Conservation (phyloP, 345 rosid species). For the Theobroma cacao region DNA sequence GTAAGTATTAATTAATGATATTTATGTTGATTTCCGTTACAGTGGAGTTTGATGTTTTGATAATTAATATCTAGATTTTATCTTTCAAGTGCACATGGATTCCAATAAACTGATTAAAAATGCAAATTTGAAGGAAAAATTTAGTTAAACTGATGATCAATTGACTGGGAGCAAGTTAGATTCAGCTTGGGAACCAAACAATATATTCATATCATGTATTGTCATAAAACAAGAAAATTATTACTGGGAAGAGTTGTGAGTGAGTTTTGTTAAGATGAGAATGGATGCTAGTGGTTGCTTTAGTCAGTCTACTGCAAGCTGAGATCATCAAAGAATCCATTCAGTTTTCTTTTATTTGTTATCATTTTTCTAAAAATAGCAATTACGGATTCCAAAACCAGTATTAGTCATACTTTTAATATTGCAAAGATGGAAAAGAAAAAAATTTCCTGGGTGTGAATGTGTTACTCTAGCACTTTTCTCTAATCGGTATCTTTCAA, state of each 20-base stretch:
- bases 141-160: not conserved
- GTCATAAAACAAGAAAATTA: not conserved
- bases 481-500: not conserved
- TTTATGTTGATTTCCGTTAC: not conserved
- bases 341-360: not conserved
- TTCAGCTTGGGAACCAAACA: slow-evolving; percentile 8
- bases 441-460: not conserved
- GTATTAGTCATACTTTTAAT: not conserved
- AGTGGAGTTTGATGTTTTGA: slow-evolving; percentile 7
- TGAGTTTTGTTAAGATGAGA: not conserved
- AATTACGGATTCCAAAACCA: slow-evolving; percentile 1
- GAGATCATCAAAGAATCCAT: not conserved
- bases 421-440: not conserved
- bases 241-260: not conserved
- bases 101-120: slow-evolving; percentile 1
- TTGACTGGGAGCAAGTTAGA: not conserved
- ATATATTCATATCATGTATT: not conserved
- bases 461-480: not conserved
- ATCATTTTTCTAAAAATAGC: not conserved
- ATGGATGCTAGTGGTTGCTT: not conserved
- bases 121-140: not conserved
- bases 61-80: not conserved
- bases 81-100: not conserved
- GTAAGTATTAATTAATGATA: not conserved
- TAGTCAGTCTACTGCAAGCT: not conserved